Percentiles rank a stretch among this genome's conserved stretches.
phyloP scores from a whole-genome alignment of 331 rosid genomes.

The Saraca asoca region DNA sequence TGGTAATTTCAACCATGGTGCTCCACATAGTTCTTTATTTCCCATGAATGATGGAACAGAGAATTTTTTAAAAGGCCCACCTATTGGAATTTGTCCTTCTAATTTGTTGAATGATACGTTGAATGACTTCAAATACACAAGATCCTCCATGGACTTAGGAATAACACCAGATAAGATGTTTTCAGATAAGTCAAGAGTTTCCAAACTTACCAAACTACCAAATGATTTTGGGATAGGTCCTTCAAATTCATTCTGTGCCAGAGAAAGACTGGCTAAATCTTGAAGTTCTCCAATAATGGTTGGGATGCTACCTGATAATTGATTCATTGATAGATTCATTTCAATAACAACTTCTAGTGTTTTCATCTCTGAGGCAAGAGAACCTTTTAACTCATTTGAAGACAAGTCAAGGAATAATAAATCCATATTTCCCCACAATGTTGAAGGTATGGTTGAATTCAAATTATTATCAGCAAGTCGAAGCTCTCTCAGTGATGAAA shows the following conservation, averaged over 20 bases:
- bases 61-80: constrained; percentile 34
- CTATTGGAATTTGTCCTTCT: constrained; percentile 39
- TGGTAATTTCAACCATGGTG: too few relatives aligned
- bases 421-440: too few relatives aligned
- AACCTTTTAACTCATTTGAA: too few relatives aligned
- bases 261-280: neutral
- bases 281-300: neutral
- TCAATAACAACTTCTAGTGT: too few relatives aligned
- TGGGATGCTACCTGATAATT: neutral
- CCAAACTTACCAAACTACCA: neutral
- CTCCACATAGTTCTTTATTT: neutral
- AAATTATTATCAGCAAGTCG: too few relatives aligned
- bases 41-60: neutral
- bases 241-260: constrained; percentile 21
- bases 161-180: constrained; percentile 22
- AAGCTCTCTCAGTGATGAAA: too few relatives aligned
- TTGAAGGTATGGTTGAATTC: too few relatives aligned
- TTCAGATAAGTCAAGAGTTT: constrained; percentile 5
- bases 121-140: neutral
- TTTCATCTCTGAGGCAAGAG: too few relatives aligned
- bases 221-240: constrained; percentile 29
- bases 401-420: too few relatives aligned
- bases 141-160: constrained; percentile 30
- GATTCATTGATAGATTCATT: constrained; percentile 10
- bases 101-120: constrained; percentile 35